Base-by-base conservation (phyloP, 2,329 filamentous ascomycete genomes). In the Knufia petricola region DNA sequence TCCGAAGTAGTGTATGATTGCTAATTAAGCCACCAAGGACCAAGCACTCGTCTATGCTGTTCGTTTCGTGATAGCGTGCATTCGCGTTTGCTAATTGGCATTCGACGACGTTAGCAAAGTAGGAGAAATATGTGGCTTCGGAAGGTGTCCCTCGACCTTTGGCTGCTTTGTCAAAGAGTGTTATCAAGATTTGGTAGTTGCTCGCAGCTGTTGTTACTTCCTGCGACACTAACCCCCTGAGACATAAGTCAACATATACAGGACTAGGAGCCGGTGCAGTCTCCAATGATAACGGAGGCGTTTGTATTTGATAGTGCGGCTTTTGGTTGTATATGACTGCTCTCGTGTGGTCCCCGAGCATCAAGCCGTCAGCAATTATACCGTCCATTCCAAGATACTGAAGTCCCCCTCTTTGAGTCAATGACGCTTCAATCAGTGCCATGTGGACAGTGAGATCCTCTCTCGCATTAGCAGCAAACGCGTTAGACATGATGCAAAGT, bases 381-480 rank as follows among this genome's bases (percentile, higher is more conserved):
- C 38, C 38, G 4, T 41, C 23, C 38, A 41, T 41, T 7, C 38
- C 38, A 13, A 41, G 38, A n/a, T 41, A 41, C n/a, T 26, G 38
- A 6, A 41, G 9, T n/a, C 38, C 38, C 8, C 17, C 17, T 4
- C 38, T 7, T 21, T 21, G 15, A 8, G 7, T 4, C 20, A 41
- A n/a, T 19, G 4, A 13, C 4, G 23, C 9, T 41, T 4, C n/a
- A 6, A 41, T 26, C 6, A 21, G 17, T 10, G 9, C 15, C 38
- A 41, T 13, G 15, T 19, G 17, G 4, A n/a, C 38, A 13, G 19
- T 6, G 7, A 41, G 17, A 21, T 41, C 38, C 38, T 41, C 38
- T 4, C 6, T 4, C 19, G 6, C 19, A n/a, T 41, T 26, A 8
- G 4, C n/a, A 15, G 38, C 19, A 4, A 6, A 21, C 17, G 38